Conservation (phyloP, 164 flowering plant species). For the Hamamelis virginiana region DNA sequence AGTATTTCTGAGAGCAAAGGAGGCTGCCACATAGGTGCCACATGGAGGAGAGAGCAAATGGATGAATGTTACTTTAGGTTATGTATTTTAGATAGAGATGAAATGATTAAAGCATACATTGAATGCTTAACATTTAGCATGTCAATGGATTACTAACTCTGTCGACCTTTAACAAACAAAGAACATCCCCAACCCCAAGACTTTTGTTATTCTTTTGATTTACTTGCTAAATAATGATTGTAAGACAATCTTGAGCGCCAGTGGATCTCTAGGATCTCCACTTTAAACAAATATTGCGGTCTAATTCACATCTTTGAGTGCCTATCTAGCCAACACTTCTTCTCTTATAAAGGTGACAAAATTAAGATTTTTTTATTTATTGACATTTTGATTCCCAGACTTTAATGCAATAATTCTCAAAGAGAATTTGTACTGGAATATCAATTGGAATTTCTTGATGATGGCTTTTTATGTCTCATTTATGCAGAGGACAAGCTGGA, state of each 20-base stretch:
- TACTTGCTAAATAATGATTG: too few species aligned
- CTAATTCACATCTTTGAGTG: background rate
- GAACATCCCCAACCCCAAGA: background rate
- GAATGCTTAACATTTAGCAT: background rate
- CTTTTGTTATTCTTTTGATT: background rate
- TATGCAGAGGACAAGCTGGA: slow-evolving; percentile 84
- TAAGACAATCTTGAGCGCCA: slow-evolving; percentile 3
- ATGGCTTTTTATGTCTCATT: background rate
- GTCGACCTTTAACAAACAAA: background rate
- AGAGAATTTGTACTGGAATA: background rate
- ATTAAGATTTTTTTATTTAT: background rate
- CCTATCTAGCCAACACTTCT: background rate
- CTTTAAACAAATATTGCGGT: slow-evolving; percentile 2
- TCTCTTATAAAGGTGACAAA: background rate
- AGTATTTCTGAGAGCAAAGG: too few species aligned
- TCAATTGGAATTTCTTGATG: background rate
- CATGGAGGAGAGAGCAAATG: too few species aligned
- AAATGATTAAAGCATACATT: background rate
- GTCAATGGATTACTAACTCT: background rate
- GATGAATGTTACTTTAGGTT: too few species aligned
- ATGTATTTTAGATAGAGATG: too few species aligned
- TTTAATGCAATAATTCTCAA: background rate
- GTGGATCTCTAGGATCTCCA: background rate
- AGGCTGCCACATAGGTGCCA: too few species aligned
- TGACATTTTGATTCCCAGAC: background rate